A percentile compares a stretch with the other conserved stretches of the same genome.
Conservation (phyloP, 2,329 filamentous ascomycete genomes). For the Aspergillus tubingensis region DNA sequence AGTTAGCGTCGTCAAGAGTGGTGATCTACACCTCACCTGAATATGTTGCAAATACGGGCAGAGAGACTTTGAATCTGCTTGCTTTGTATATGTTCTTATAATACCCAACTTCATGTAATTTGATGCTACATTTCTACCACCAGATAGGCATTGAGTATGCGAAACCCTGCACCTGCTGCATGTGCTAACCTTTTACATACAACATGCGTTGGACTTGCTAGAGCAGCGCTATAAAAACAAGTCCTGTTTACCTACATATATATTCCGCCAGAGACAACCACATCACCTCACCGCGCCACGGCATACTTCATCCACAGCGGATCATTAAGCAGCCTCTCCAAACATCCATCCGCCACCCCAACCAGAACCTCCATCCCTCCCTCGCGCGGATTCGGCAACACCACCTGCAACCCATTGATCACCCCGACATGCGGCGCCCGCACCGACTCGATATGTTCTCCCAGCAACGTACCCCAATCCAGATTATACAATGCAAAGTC, state of each 20-base stretch:
- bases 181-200: too few relatives aligned
- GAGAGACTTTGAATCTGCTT: too few relatives aligned
- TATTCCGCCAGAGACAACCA: not conserved
- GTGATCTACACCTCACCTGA: too few relatives aligned
- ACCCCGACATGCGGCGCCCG: slow-evolving; percentile 35
- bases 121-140: too few relatives aligned
- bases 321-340: slow-evolving; percentile 32
- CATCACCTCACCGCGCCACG: slow-evolving; percentile 5
- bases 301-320: slow-evolving; percentile 33
- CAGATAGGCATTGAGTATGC: too few relatives aligned
- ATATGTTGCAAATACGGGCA: too few relatives aligned
- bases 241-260: not conserved
- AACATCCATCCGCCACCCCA: slow-evolving; percentile 33
- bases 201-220: not conserved
- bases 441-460: slow-evolving; percentile 32
- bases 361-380: slow-evolving; percentile 39
- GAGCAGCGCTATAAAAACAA: not conserved
- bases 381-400: slow-evolving; percentile 34
- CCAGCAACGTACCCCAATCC: slow-evolving; percentile 37
- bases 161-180: too few relatives aligned
- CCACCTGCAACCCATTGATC: slow-evolving; percentile 37
- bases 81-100: too few relatives aligned
- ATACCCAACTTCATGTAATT: too few relatives aligned
- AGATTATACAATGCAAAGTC: slow-evolving; percentile 37
- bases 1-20: too few relatives aligned